These are phyloP conservation scores for Solanum hybrid DNA, from an alignment of 305 asterid species.

Conservation along the genomic window DNA sequence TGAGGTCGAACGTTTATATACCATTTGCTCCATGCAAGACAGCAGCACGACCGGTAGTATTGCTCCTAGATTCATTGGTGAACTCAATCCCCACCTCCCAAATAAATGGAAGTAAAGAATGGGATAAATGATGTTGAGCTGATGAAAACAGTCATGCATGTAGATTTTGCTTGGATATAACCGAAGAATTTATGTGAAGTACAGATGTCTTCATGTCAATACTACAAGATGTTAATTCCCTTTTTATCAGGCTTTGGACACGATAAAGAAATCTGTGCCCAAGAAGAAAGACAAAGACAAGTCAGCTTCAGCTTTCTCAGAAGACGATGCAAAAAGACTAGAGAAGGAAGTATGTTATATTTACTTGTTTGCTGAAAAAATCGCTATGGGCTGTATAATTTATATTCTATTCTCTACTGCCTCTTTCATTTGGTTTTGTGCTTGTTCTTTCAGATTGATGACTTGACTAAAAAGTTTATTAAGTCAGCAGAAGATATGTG, in stretches of 20 bases:
- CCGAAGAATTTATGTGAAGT: background rate
- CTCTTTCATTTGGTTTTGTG: constrained; percentile 4
- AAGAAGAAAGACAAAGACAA: constrained; percentile 75
- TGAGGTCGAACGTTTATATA: background rate
- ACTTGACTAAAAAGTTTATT: constrained; percentile 70
- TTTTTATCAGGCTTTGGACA: constrained; percentile 57
- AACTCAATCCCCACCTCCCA: background rate
- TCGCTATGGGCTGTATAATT: background rate
- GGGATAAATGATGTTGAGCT: background rate
- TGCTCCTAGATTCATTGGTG: background rate
- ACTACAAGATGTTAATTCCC: background rate
- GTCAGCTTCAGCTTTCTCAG: constrained; percentile 48
- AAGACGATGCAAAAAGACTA: constrained; percentile 72
- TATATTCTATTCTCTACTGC: background rate
- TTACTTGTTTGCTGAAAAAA: background rate
- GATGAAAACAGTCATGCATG: background rate
- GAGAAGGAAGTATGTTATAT: constrained; percentile 72
- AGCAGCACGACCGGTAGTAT: background rate
- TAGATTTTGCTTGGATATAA: background rate
- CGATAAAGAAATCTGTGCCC: constrained; percentile 55
- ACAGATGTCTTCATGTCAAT: background rate
- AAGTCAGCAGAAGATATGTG: constrained; percentile 91
- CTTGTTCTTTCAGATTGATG: constrained; percentile 50
- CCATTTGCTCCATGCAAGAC: background rate
- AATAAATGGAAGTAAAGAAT: background rate